Percentiles rank a stretch among this genome's conserved stretches.
Evolutionary conservation across 2,329 filamentous ascomycete species (phyloP).

Genomic region (Epichloe gansuensis): DNA sequence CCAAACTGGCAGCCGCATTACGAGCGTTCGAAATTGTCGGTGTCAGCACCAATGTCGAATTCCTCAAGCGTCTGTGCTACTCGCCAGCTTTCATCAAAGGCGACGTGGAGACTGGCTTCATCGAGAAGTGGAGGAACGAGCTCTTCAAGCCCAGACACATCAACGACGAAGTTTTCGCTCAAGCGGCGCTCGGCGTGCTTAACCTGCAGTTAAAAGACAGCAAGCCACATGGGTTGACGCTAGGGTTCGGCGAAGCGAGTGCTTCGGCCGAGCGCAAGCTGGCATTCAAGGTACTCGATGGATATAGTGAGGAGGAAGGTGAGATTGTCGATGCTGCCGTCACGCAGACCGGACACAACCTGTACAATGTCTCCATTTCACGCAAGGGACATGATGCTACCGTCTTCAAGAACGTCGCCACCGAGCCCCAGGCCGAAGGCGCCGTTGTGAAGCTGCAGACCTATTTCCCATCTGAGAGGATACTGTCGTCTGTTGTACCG

Average conservation of each 20-base stretch:
- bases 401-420: constrained; percentile 34
- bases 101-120: constrained; percentile 91
- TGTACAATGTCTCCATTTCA: constrained; percentile 34
- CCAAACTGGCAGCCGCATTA: constrained; percentile 68
- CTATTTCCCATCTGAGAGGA: constrained; percentile 71
- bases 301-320: constrained; percentile 49
- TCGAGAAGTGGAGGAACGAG: constrained; percentile 72
- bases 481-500: constrained; percentile 66
- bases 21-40: constrained; percentile 88
- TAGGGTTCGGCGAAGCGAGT: constrained; percentile 41
- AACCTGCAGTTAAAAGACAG: constrained; percentile 31
- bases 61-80: constrained; percentile 76
- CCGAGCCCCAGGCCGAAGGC: constrained; percentile 21
- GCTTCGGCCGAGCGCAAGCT: constrained; percentile 34
- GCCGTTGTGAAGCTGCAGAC: constrained; percentile 22
- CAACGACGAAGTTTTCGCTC: constrained; percentile 64
- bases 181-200: constrained; percentile 71
- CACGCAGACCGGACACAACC: constrained; percentile 33
- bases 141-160: constrained; percentile 57
- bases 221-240: constrained; percentile 34
- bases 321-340: constrained; percentile 44
- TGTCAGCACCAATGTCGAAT: constrained; percentile 90
- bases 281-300: constrained; percentile 46
- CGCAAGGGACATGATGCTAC: constrained; percentile 27
- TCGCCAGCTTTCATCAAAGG: constrained; percentile 74